Conservation (phyloP, 2,329 filamentous ascomycete genomes). For the Fusarium bulbicola region DNA sequence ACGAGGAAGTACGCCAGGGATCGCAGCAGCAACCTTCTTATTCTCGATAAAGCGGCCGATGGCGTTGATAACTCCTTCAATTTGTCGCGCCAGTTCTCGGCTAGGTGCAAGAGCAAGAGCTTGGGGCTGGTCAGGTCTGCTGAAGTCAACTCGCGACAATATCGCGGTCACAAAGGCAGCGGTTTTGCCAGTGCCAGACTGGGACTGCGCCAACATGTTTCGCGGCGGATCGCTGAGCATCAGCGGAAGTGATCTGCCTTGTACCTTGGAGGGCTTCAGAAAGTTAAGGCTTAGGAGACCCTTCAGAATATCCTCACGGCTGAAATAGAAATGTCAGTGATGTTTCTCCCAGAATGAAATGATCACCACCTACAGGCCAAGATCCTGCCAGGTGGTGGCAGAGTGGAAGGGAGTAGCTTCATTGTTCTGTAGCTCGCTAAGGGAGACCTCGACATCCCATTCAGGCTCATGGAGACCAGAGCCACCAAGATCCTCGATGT, state of each 20-base stretch:
- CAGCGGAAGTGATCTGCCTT: constrained; percentile 91
- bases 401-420: constrained; percentile 89
- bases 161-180: constrained; percentile 95
- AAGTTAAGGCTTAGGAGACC: constrained; percentile 86
- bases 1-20: constrained; percentile 79
- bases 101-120: constrained; percentile 90
- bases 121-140: constrained; percentile 75
- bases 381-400: constrained; percentile 82
- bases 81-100: constrained; percentile 94
- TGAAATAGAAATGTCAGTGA: constrained; percentile 26
- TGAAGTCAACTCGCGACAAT: constrained; percentile 84
- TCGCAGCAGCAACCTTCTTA: constrained; percentile 80
- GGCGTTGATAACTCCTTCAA: constrained; percentile 81
- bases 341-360: not conserved
- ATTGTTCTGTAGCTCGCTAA: constrained; percentile 88
- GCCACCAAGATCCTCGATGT: constrained; percentile 52
- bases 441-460: constrained; percentile 91
- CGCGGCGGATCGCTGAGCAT: constrained; percentile 85
- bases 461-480: constrained; percentile 74
- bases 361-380: constrained; percentile 72
- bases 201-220: constrained; percentile 98
- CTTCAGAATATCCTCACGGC: constrained; percentile 70
- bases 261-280: constrained; percentile 95
- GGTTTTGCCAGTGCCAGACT: constrained; percentile 98
- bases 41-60: constrained; percentile 87